A percentile compares a stretch with the other conserved stretches of the same genome.
Evolutionary conservation across 306 rosid species (phyloP).

Genomic region (Gillenia trifoliata): DNA sequence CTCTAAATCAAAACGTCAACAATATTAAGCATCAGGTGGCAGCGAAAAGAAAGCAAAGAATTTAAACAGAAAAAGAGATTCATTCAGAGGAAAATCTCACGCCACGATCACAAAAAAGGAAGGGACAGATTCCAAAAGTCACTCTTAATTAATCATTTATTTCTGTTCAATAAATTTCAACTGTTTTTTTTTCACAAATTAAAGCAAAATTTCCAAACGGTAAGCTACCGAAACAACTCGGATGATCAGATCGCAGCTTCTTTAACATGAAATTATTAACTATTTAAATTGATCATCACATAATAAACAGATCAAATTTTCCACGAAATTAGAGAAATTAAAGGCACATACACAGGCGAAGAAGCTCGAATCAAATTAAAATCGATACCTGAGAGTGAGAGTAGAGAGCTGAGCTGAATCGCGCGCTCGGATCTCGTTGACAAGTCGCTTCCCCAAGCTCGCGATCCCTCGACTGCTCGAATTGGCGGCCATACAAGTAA

Average conservation of each 20-base stretch:
- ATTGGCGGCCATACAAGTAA: conserved; percentile 94
- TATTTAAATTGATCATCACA: background rate
- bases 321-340: background rate
- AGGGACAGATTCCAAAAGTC: background rate
- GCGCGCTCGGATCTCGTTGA: conserved; percentile 61
- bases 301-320: background rate
- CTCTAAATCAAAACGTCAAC: background rate
- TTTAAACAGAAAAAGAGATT: background rate
- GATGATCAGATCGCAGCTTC: background rate
- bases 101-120: background rate
- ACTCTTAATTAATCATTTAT: background rate
- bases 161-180: background rate
- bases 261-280: background rate
- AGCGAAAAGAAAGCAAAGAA: background rate
- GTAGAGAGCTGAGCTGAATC: conserved; percentile 26
- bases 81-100: background rate
- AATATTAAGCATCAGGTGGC: background rate
- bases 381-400: conserved; percentile 34
- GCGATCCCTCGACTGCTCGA: conserved; percentile 70
- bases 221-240: background rate
- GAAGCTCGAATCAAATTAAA: background rate
- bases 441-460: conserved; percentile 60
- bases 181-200: background rate
- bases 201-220: background rate
- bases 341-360: background rate